Percentiles rank a stretch among this genome's conserved stretches.
Evolutionary conservation across 371 early-diverging fungal genomes (phyloP).

Genomic region (Mucor circinelloides): DNA sequence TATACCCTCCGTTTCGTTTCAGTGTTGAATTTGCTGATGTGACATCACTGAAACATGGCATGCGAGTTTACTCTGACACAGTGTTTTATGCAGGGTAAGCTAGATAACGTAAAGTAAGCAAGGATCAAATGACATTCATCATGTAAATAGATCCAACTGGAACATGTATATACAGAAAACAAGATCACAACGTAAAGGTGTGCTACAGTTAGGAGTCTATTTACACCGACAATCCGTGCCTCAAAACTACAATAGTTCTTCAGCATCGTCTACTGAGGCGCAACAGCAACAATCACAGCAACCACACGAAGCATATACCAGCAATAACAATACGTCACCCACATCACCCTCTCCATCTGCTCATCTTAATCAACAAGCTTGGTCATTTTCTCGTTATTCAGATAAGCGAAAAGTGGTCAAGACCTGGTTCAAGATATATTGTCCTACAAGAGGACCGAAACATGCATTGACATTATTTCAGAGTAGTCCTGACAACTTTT

Average conservation of each 20-base stretch:
- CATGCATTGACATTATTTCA: constrained; percentile 60
- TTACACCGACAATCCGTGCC: constrained; percentile 57
- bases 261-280: neutral
- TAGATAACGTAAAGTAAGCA: neutral
- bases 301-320: neutral
- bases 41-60: constrained; percentile 33
- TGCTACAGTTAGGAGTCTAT: constrained; percentile 52
- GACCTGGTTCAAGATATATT: constrained; percentile 65
- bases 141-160: constrained; percentile 55
- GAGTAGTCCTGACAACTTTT: constrained; percentile 59
- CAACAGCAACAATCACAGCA: constrained; percentile 1
- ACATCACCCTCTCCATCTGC: constrained; percentile 8
- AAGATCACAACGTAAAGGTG: constrained; percentile 40
- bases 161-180: constrained; percentile 62
- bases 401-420: constrained; percentile 50
- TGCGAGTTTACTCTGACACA: constrained; percentile 48
- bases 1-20: constrained; percentile 61
- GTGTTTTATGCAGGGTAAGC: constrained; percentile 63
- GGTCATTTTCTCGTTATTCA: constrained; percentile 43
- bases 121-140: neutral
- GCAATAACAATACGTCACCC: neutral
- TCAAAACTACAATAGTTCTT: constrained; percentile 1
- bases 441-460: constrained; percentile 48
- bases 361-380: constrained; percentile 5
- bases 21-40: constrained; percentile 58